These are phyloP conservation scores for Rubia balearica DNA, from an alignment of 305 asterid genomes.

Conservation along the genomic window DNA sequence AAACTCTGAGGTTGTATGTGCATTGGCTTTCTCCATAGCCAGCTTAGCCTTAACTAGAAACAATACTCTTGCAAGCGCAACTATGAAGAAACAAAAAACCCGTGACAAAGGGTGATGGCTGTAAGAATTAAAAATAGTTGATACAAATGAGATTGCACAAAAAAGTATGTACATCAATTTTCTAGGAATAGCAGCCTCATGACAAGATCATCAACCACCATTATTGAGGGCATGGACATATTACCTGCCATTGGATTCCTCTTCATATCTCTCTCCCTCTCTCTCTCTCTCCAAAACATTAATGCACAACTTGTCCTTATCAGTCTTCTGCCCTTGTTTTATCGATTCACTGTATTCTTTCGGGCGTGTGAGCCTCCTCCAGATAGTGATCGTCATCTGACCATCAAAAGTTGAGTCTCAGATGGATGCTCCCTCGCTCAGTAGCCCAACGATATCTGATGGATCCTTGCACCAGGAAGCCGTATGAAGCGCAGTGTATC, in stretches of 20 bases:
- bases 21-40: slow-evolving; percentile 80
- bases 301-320: slow-evolving; percentile 57
- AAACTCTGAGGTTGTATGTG: slow-evolving; percentile 60
- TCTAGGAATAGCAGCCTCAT: slow-evolving; percentile 75
- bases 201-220: slow-evolving; percentile 66
- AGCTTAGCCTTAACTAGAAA: slow-evolving; percentile 70
- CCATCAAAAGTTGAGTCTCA: slow-evolving; percentile 53
- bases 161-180: slow-evolving; percentile 52
- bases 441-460: slow-evolving; percentile 40
- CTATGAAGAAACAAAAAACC: slow-evolving; percentile 26
- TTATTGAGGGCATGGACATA: slow-evolving; percentile 37
- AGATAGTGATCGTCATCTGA: slow-evolving; percentile 55
- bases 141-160: background rate
- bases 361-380: slow-evolving; percentile 60
- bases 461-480: slow-evolving; percentile 84
- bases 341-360: slow-evolving; percentile 55
- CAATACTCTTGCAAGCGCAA: slow-evolving; percentile 75
- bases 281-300: slow-evolving; percentile 64
- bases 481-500: slow-evolving; percentile 63
- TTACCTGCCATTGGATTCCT: slow-evolving; percentile 55
- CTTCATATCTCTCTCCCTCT: too few relatives aligned
- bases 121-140: background rate
- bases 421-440: slow-evolving; percentile 51
- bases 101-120: background rate
- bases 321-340: slow-evolving; percentile 57